Percentiles rank a stretch among this genome's conserved stretches.
These are phyloP conservation scores for Penicillium sp. DNA, from an alignment of 2,329 filamentous ascomycete species.

Conservation along the genomic window DNA sequence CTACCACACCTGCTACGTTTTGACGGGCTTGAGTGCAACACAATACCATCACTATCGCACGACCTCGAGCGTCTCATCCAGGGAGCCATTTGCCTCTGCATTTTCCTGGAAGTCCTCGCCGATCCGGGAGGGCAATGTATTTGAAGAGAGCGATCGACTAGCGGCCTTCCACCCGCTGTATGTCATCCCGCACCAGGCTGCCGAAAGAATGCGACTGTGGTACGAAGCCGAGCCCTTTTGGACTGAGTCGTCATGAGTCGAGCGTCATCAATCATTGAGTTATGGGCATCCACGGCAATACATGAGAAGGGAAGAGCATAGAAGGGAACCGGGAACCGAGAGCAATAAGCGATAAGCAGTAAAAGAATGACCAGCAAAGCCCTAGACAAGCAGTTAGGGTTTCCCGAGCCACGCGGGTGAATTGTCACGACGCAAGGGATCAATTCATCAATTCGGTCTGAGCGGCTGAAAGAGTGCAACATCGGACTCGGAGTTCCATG, in stretches of 20 bases:
- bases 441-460: neutral
- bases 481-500: constrained; percentile 2
- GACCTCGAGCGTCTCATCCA: constrained; percentile 29
- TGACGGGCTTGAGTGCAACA: constrained; percentile 76
- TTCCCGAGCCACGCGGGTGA: constrained; percentile 11
- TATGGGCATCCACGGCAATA: neutral
- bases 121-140: constrained; percentile 53
- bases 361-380: neutral
- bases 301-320: neutral
- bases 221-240: constrained; percentile 46
- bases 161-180: constrained; percentile 75
- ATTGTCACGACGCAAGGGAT: constrained; percentile 12
- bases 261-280: neutral
- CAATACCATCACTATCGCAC: constrained; percentile 61
- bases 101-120: constrained; percentile 41
- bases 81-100: constrained; percentile 32
- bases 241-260: neutral
- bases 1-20: constrained; percentile 90
- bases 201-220: constrained; percentile 61
- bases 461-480: constrained; percentile 5
- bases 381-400: neutral
- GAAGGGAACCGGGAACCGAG: neutral
- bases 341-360: neutral
- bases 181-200: constrained; percentile 69
- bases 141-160: constrained; percentile 67